phyloP scores from a whole-genome alignment of 2,329 filamentous ascomycete genomes.

The Xylariomycetidae sp. region DNA sequence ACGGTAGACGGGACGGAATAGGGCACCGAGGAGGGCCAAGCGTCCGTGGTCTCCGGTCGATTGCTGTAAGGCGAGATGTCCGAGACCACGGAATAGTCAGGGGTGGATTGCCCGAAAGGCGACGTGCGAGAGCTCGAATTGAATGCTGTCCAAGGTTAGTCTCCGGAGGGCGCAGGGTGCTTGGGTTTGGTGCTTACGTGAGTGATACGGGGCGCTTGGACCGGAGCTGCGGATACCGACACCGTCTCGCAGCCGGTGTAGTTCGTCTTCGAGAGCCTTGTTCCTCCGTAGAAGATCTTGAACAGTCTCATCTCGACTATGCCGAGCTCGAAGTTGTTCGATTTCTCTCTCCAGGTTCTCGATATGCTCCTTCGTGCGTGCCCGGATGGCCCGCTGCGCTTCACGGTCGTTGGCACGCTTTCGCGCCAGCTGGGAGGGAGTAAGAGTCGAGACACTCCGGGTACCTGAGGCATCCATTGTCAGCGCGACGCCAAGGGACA shows the following conservation, averaged over 20 bases:
- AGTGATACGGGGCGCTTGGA: conserved; percentile 18
- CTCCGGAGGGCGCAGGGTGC: not conserved
- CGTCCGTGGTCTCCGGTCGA: conserved; percentile 37
- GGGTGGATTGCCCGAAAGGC: conserved; percentile 34
- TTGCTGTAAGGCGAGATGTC: conserved; percentile 35
- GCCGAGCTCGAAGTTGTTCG: conserved; percentile 56
- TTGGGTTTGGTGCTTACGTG: conserved; percentile 13
- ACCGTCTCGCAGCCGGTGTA: conserved; percentile 38
- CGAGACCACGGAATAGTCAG: conserved; percentile 38
- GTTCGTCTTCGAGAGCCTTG: conserved; percentile 47
- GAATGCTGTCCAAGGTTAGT: conserved; percentile 17
- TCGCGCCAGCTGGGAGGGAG: conserved; percentile 79
- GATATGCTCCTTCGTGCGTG: conserved; percentile 81
- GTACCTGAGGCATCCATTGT: conserved; percentile 40
- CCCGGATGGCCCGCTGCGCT: conserved; percentile 80
- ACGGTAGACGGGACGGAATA: conserved; percentile 42
- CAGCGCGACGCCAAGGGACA: conserved; percentile 2
- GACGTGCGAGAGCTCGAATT: conserved; percentile 37
- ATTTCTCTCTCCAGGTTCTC: conserved; percentile 71
- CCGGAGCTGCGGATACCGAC: conserved; percentile 34
- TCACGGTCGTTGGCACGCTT: conserved; percentile 90
- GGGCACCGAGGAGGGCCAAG: conserved; percentile 39
- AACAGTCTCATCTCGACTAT: conserved; percentile 43
- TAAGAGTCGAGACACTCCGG: conserved; percentile 79
- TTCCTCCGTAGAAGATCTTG: conserved; percentile 47